phyloP scores from a whole-genome alignment of 805 yeast species.

The Candida ipomoeae region DNA sequence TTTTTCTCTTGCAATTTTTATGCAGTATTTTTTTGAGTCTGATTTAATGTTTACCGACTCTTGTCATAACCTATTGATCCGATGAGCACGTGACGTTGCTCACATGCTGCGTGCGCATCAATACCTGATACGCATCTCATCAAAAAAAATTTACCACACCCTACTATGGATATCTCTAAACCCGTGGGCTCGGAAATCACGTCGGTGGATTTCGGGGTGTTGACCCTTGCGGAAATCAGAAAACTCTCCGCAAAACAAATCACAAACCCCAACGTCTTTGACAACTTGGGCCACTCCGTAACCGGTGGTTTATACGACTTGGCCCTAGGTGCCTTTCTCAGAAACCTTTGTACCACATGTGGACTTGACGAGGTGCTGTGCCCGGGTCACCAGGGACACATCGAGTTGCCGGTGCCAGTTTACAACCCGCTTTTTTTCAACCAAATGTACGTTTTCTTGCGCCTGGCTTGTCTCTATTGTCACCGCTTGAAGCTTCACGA shows the following conservation, averaged over 20 bases:
- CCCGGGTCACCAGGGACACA: constrained; percentile 98
- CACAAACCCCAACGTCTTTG: constrained; percentile 93
- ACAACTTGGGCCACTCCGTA: constrained; percentile 93
- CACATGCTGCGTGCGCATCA: constrained; percentile 2
- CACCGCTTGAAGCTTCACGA: constrained; percentile 72
- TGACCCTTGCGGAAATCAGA: constrained; percentile 77
- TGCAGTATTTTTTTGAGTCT: too few species aligned
- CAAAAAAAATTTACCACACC: constrained; percentile 6
- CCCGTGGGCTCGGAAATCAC: constrained; percentile 94
- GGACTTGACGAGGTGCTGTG: constrained; percentile 91
- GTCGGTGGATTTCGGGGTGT: constrained; percentile 87
- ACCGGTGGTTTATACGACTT: constrained; percentile 91
- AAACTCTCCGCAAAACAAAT: constrained; percentile 90
- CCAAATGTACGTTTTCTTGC: constrained; percentile 78
- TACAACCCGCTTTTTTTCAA: constrained; percentile 93
- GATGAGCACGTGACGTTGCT: too few species aligned
- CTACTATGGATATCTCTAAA: constrained; percentile 84
- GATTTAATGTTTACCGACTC: too few species aligned
- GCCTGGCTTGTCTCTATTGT: constrained; percentile 87
- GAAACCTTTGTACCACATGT: constrained; percentile 90
- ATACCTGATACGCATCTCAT: constrained; percentile 9
- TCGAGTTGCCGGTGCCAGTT: constrained; percentile 92
- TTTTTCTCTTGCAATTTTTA: too few species aligned
- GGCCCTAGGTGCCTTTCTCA: constrained; percentile 89
- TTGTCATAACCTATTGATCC: too few species aligned